Base-by-base conservation (phyloP, 2,329 filamentous ascomycete species). In the Calonectria fujianensis region DNA sequence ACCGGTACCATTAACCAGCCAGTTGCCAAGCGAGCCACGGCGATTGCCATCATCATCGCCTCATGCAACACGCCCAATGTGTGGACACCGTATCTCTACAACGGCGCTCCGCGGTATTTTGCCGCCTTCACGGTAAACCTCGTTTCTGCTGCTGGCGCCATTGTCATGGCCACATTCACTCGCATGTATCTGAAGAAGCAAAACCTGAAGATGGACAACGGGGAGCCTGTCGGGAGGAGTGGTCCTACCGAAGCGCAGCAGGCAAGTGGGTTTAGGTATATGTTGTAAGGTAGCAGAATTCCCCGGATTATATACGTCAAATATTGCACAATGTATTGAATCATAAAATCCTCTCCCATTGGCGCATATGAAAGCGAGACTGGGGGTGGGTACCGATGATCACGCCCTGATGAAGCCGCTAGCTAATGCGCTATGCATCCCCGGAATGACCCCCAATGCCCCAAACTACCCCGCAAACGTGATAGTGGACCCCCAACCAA, bases 231-330 rank as follows among this genome's bases (percentile, higher is more conserved):
- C 24, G 59, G 59, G 41, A 37, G 24, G 37, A 64, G 59, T 7
- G 59, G 59, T 48, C 59, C 59, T 24, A 64, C 59, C n/a, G 59
- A 64, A 64, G 59, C 39, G 39, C 59, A 64, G 59, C 37, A 48
- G 18, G 59, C 59, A 10, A 64, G 59, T 7, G 59, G 59, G 39
- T 64, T 64, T 11, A 41, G 39, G 6, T 64, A 64, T 16, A 64
- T 64, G 59, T 29, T 48, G 10, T 64, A 48, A 24, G 16, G 24
- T 18, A 8, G 27, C 10, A 29, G 39, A 1, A n/a, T n/a, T 52
- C 18, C 51, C 16, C 7, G 13, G 11, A 18, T 27, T 13, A 31
- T 29, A 31, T 29, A 16, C 14, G 50, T 24, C 13, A 11, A 31
- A 52, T 52, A 52, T 16, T 29, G 11, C 3, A 31, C 13, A 29